A percentile compares a stretch with the other conserved stretches of the same genome.
Evolutionary conservation across 441 rosid species (phyloP).

Genomic region (Bruguiera hainesii): DNA sequence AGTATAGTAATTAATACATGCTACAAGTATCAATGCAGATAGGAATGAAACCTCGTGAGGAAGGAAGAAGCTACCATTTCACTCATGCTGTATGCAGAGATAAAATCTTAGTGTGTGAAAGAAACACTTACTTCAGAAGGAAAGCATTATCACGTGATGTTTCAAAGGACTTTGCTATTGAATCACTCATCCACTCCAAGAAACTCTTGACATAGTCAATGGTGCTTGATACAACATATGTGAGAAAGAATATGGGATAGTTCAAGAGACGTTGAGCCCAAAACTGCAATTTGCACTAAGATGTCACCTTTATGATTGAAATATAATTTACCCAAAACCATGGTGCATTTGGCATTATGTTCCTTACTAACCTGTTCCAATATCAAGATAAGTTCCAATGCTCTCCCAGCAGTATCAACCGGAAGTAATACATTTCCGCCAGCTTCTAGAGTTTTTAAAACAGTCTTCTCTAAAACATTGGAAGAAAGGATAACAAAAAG

Average conservation of each 20-base stretch:
- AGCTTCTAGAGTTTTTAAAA: constrained; percentile 66
- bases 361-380: constrained; percentile 70
- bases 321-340: constrained; percentile 16
- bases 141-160: constrained; percentile 97
- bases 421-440: constrained; percentile 95
- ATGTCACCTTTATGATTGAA: constrained; percentile 24
- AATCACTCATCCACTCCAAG: constrained; percentile 99
- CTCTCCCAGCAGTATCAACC: constrained; percentile 88
- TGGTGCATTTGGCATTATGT: background rate
- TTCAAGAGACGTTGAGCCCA: constrained; percentile 64
- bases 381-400: constrained; percentile 81
- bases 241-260: constrained; percentile 84
- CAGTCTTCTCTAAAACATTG: constrained; percentile 37
- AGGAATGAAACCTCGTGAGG: no score
- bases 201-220: constrained; percentile 96
- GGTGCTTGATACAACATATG: constrained; percentile 88
- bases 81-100: background rate
- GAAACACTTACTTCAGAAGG: constrained; percentile 62
- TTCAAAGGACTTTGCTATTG: constrained; percentile 94
- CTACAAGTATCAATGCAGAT: background rate
- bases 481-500: background rate
- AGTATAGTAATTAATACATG: no score
- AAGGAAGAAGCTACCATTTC: background rate
- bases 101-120: constrained; percentile 1
- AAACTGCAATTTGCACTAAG: constrained; percentile 46